Percentiles rank a stretch among this genome's conserved stretches.
Conservation (phyloP, 2,329 filamentous ascomycete species). For the Bipolaris sorokiniana region DNA sequence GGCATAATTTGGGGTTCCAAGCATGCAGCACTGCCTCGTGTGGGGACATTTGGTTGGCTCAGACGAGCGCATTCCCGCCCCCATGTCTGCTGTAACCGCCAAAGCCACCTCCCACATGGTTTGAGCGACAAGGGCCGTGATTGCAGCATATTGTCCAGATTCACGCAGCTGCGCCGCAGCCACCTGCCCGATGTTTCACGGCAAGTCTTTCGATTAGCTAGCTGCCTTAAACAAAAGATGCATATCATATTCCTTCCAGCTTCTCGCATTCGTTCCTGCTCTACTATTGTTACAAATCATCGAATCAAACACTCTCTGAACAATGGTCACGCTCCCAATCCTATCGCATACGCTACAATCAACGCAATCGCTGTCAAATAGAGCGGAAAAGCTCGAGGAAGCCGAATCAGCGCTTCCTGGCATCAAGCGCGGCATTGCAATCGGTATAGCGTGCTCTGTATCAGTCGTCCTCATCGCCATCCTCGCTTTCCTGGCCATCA, state of each 20-base stretch:
- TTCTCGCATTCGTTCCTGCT: not conserved
- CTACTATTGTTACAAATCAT: not conserved
- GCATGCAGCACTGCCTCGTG: constrained; percentile 10
- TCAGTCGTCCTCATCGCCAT: constrained; percentile 30
- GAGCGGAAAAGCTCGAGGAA: constrained; percentile 6
- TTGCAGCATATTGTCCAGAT: constrained; percentile 5
- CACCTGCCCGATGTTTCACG: not conserved
- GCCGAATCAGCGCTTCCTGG: constrained; percentile 28
- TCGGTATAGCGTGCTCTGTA: constrained; percentile 35
- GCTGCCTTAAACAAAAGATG: constrained; percentile 9
- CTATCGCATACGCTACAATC: constrained; percentile 4
- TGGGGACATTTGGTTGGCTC: constrained; percentile 12
- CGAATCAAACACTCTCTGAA: not conserved
- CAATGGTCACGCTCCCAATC: constrained; percentile 8
- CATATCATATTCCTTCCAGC: not conserved
- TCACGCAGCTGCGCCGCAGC: constrained; percentile 18
- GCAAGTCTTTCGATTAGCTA: constrained; percentile 4
- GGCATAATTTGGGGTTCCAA: constrained; percentile 5
- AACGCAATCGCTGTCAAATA: not conserved
- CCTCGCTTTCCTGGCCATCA: constrained; percentile 29
- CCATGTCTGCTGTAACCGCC: constrained; percentile 12
- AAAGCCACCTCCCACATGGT: constrained; percentile 10
- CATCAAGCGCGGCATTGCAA: constrained; percentile 40
- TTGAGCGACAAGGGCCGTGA: constrained; percentile 1
- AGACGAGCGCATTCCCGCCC: constrained; percentile 1